Evolutionary conservation across 805 yeast genomes (phyloP).

Genomic region (Saturnispora dispora): DNA sequence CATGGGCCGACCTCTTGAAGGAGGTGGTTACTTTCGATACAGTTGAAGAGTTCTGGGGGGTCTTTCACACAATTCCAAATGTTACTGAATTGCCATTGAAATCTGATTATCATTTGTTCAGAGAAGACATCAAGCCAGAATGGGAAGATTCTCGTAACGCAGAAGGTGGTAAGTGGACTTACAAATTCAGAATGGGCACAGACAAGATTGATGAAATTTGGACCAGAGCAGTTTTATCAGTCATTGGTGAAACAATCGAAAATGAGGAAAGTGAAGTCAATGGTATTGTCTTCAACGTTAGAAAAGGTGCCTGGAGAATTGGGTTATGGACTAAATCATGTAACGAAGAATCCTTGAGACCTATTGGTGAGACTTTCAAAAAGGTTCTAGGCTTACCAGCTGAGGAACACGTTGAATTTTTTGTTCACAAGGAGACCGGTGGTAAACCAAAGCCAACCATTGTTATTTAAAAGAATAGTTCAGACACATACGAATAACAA

Average conservation of each 20-base stretch:
- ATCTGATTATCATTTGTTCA: conserved; percentile 92
- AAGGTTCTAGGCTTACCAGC: conserved; percentile 69
- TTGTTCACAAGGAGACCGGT: conserved; percentile 47
- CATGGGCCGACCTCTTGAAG: conserved; percentile 88
- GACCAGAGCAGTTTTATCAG: conserved; percentile 81
- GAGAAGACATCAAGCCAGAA: conserved; percentile 91
- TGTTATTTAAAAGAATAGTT: conserved; percentile 11
- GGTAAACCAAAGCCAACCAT: conserved; percentile 23
- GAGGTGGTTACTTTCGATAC: conserved; percentile 86
- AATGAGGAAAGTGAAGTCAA: conserved; percentile 78
- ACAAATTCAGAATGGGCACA: conserved; percentile 54
- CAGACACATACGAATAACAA: neutral
- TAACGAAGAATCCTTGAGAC: conserved; percentile 49
- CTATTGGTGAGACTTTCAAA: conserved; percentile 83
- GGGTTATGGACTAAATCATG: conserved; percentile 91
- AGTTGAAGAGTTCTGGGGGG: conserved; percentile 99
- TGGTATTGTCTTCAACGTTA: conserved; percentile 86
- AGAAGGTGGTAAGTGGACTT: conserved; percentile 92
- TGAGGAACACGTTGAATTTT: conserved; percentile 72
- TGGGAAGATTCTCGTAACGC: conserved; percentile 92
- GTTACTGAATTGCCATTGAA: conserved; percentile 85
- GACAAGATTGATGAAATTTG: conserved; percentile 78
- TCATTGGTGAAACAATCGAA: conserved; percentile 92
- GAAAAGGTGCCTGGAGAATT: conserved; percentile 73
- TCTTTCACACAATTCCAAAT: conserved; percentile 85